Evolutionary conservation across 495 filamentous ascomycete species (phyloP), one percentile per base, ranked within the genome.

Genomic region (Neurospora terricola): DNA sequence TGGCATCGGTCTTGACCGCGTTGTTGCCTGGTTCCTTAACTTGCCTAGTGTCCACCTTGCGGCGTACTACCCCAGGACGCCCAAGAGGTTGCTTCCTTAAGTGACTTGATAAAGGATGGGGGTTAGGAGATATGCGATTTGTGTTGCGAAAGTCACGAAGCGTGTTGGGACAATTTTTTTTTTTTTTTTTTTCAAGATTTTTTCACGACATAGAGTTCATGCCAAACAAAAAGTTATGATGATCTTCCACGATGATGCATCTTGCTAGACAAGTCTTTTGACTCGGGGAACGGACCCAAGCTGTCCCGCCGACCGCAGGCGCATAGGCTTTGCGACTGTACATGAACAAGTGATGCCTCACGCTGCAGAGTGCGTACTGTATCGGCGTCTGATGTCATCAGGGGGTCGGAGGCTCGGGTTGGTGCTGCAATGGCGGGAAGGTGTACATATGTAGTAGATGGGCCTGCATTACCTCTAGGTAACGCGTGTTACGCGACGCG

Each of bases 21-120:
- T 97, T 71, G 92, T 97, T 72, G 93, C 93, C 79, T 93, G 93
- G 86, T 97, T 91, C 83, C 83, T 97, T 79, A 91, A 91, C 43
- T 75, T 97, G 83, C 92, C 92, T 3, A 93, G 93, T 80, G 90
- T 97, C 45, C 87, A 94, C 71, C 83, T 95, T 77, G 89, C 91
- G 37, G 90, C 90, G 71, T 85, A 91, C 78, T 97, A 94, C 81
- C 93, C 93, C 18, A 85, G 94, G 73, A 94, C 94, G 78, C 93
- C 94, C n/a, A 90, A 91, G 86, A 87, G 94, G 80, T 83, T 96
- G 80, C 83, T 88, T 74, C 92, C 92, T 70, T 94, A 83, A 77
- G 14, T 40, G 70, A 10, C 70, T 21, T 36, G 18, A 39, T 42
- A 2, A 70, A 8, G 4, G 42, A 4, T 23, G 21, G 21, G 69